Base-by-base conservation (phyloP, 1,284 basidiomycete species). In the Abortiporus biennis region DNA sequence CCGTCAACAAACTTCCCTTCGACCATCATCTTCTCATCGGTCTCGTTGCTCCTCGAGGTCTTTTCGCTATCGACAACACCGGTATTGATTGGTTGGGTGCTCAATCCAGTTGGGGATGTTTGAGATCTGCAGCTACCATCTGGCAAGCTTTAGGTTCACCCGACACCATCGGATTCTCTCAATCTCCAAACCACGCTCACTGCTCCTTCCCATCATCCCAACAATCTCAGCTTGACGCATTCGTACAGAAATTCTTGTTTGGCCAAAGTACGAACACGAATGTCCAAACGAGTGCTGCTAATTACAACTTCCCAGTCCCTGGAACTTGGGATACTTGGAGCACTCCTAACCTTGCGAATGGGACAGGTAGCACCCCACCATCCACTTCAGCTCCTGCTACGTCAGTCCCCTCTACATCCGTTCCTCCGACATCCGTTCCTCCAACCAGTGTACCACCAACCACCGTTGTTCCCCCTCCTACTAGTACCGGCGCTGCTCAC, bases 1-100 rank as follows among this genome's bases (percentile, higher is more conserved):
- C 27, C 73, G 73, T n/a, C 71, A 67, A 54, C 74, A 76, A 44
- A 34, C 66, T 77, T 25, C 73, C 74, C 15, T 71, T 67, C 55
- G 75, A 76, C 57, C 73, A 76, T 57, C 74, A 77, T 55, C 50
- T 68, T 51, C 69, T 76, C 45, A 62, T 68, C 13, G 74, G 61
- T 2, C 54, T 78, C 41, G 63, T 77, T 45, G 74, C 74, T n/a
- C 75, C 75, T 57, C 73, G 76, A 58, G 74, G 77, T 55, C 50
- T 68, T 51, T 68, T 76, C 45, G 62, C 68, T 13, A 74, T 71
- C 51, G 74, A 75, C 56, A 74, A 76, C 58, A 69, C 70, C 20
- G 65, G 68, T 41, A 66, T 64, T 44, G 68, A 68, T 36, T 76
- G 74, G 74, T 64, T 75, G 17, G 70, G 71, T 32, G 68, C 69